Conservation (phyloP, 352 stramenopile genomes). For the Hyphochytrium catenoides region DNA sequence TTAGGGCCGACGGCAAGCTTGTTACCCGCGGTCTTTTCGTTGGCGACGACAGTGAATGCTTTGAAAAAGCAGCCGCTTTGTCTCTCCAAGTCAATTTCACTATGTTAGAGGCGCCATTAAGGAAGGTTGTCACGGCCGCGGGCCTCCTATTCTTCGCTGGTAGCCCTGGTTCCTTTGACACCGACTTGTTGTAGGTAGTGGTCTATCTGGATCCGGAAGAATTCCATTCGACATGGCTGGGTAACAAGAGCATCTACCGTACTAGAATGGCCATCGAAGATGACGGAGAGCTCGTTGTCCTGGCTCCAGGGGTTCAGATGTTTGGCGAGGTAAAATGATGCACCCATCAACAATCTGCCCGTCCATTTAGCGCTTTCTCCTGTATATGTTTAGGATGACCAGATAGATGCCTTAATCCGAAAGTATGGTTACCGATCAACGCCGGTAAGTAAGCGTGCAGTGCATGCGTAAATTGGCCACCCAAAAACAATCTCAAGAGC, state of each 20-base stretch:
- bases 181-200: conserved; percentile 52
- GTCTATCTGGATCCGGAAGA: conserved; percentile 86
- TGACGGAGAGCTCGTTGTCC: conserved; percentile 74
- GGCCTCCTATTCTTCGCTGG: neutral
- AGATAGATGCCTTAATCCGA: conserved; percentile 84
- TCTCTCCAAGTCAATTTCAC: conserved; percentile 89
- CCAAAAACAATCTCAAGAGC: neutral
- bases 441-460: conserved; percentile 28
- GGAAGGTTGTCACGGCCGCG: conserved; percentile 22
- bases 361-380: too few relatives aligned
- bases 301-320: conserved; percentile 72
- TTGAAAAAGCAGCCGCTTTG: conserved; percentile 74
- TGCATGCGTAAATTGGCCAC: neutral
- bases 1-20: conserved; percentile 22
- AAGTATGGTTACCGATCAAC: conserved; percentile 90
- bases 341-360: too few relatives aligned
- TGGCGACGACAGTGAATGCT: conserved; percentile 85
- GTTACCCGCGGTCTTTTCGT: conserved; percentile 80
- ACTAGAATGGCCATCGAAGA: conserved; percentile 92
- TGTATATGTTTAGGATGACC: too few relatives aligned
- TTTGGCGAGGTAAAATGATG: conserved; percentile 94
- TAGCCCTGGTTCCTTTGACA: neutral
- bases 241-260: conserved; percentile 93
- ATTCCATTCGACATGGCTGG: conserved; percentile 94
- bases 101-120: conserved; percentile 61